These are phyloP conservation scores for Colletotrichum paranaense DNA, from an alignment of 2,329 filamentous ascomycete species.

Conservation along the genomic window DNA sequence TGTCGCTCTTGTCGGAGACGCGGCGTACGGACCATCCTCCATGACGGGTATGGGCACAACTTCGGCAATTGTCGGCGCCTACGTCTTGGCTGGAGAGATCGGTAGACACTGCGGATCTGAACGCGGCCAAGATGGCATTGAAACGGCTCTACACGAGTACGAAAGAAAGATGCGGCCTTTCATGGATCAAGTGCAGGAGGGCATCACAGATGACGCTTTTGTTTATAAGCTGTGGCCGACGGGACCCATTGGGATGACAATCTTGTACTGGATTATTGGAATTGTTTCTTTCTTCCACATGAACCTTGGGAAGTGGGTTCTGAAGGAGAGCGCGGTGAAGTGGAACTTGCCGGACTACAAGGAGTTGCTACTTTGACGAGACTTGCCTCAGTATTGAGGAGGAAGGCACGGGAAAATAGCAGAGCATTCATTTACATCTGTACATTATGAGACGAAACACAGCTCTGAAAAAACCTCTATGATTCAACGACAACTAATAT, in stretches of 20 bases:
- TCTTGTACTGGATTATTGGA: conserved; percentile 15
- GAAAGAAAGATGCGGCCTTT: conserved; percentile 57
- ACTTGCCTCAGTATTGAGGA: not conserved
- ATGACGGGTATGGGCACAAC: conserved; percentile 63
- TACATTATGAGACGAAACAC: not conserved
- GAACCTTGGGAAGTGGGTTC: conserved; percentile 6
- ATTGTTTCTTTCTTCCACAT: conserved; percentile 22
- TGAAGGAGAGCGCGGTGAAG: not conserved
- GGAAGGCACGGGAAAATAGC: not conserved
- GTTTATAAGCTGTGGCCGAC: conserved; percentile 16
- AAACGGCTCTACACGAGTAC: conserved; percentile 52
- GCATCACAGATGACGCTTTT: conserved; percentile 6
- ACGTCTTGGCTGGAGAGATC: conserved; percentile 67
- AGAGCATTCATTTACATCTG: not conserved
- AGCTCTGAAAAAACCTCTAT: not conserved
- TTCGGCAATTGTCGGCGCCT: conserved; percentile 59
- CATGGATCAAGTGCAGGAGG: conserved; percentile 53
- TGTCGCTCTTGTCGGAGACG: conserved; percentile 64
- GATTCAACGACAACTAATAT: not conserved
- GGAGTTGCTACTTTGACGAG: not conserved
- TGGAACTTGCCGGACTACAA: conserved; percentile 15
- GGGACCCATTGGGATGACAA: conserved; percentile 13
- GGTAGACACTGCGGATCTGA: conserved; percentile 39
- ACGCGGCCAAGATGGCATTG: conserved; percentile 34
- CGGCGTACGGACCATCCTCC: conserved; percentile 60